Evolutionary conservation across 345 rosid genomes (phyloP).

Genomic region (Euphorbia peplus): DNA sequence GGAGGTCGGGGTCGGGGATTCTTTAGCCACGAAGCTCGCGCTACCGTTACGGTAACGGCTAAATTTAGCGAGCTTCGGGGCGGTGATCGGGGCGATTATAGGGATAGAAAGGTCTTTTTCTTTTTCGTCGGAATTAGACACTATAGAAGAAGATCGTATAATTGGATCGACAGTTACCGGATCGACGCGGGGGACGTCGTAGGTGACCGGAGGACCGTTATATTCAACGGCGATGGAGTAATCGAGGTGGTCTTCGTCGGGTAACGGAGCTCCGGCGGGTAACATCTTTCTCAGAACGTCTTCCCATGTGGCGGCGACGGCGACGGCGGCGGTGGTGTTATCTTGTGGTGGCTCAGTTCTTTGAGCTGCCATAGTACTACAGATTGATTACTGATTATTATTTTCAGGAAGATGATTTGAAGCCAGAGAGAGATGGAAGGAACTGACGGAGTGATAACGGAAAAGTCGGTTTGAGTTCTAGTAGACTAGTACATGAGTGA

Average conservation of each 20-base stretch:
- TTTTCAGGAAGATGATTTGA: background rate
- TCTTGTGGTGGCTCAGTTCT: conserved; percentile 1
- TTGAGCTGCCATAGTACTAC: background rate
- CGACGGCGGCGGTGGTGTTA: too few relatives aligned
- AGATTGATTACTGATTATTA: background rate
- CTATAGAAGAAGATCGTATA: conserved; percentile 19
- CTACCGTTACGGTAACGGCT: conserved; percentile 20
- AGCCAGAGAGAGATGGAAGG: background rate
- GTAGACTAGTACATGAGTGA: too few relatives aligned
- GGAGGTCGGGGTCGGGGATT: background rate
- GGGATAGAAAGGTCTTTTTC: conserved; percentile 26
- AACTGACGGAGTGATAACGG: background rate
- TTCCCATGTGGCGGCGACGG: too few relatives aligned
- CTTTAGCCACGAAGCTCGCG: background rate
- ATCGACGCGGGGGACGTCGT: conserved; percentile 44
- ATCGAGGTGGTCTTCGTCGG: conserved; percentile 34
- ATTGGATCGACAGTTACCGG: conserved; percentile 35
- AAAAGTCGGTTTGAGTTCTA: too few relatives aligned
- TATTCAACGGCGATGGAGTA: conserved; percentile 58
- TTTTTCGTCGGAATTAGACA: conserved; percentile 4
- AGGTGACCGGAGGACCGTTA: conserved; percentile 53
- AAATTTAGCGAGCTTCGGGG: conserved; percentile 26
- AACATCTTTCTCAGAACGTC: conserved; percentile 18
- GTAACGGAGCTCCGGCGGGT: conserved; percentile 25
- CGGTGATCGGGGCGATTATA: conserved; percentile 24